Evolutionary conservation across 805 yeast genomes (phyloP), one percentile per base, ranked within the genome.

Genomic region (Lipomyces yamadae): DNA sequence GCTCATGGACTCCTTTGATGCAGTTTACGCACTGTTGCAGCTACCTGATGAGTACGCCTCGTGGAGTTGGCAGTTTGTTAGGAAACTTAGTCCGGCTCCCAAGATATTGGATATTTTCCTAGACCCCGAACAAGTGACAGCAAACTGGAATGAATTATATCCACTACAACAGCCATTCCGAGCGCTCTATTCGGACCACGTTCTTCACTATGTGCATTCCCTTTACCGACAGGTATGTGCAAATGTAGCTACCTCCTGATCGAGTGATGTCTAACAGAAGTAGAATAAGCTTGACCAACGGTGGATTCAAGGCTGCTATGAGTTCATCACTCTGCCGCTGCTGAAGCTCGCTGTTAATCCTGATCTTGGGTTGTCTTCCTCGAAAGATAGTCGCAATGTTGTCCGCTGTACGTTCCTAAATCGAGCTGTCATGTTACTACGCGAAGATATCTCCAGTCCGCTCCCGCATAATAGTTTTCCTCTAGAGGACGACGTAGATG

Each of bases 31-130:
- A 6, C 32, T 64, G 3, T 50, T 67, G 4, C 54, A 58, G 11
- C 54, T 67, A 8, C 66, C 69, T 1, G 66, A 67, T 52, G 54
- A 64, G 15, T 56, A 39, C 55, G 65, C 70, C 3, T 13, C 60
- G 4, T 50, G 53, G 18, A 58, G 58, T 18, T 59, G 50, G 48
- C 58, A 62, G 15, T 55, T 58, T n/a, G 15, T 57, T 8, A 33
- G 56, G 7, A 56, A 63, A 34, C 32, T 67, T n/a, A 59, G 63
- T 11, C 68, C 66, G 18, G 30, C 63, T 3, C 56, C 63, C 11
- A 39, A 32, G 35, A 24, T 61, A 2, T 30, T 65, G 18, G 53
- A 61, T 8, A 15, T 34, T 13, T 67, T 61, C 55, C 24, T 56
- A 8, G 33, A 53, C 15, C 70, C 68, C 2, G 42, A 35, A 24